A percentile compares a stretch with the other conserved stretches of the same genome.
These are phyloP conservation scores for Scutellaria galericulata DNA, from an alignment of 257 asterid species.

Conservation along the genomic window DNA sequence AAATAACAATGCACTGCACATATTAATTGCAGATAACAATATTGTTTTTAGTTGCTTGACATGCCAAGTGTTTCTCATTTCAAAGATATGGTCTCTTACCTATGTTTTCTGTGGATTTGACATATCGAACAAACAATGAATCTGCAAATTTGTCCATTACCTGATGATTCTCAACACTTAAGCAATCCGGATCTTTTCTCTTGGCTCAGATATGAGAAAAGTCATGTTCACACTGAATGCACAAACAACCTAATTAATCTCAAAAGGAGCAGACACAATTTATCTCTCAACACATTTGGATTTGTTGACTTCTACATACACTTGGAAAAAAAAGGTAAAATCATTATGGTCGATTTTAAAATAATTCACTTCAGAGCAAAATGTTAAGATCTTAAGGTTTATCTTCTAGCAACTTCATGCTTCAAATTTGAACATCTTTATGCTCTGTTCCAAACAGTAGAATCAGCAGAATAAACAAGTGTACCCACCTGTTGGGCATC, in stretches of 20 bases:
- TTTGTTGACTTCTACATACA: not conserved
- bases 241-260: slow-evolving; percentile 2
- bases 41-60: slow-evolving; percentile 9
- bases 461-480: slow-evolving; percentile 22
- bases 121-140: slow-evolving; percentile 8
- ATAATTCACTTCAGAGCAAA: not conserved
- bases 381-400: not conserved
- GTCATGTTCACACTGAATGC: not conserved
- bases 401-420: slow-evolving; percentile 21
- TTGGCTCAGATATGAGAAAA: not conserved
- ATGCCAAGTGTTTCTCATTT: slow-evolving; percentile 6
- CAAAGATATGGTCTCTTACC: slow-evolving; percentile 12
- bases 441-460: not conserved
- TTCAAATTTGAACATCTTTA: slow-evolving; percentile 11
- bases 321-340: not conserved
- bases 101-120: slow-evolving; percentile 2
- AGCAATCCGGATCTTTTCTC: slow-evolving; percentile 1
- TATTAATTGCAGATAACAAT: slow-evolving; percentile 23
- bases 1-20: slow-evolving; percentile 15
- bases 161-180: not conserved
- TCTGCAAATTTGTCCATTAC: not conserved
- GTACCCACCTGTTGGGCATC: slow-evolving; percentile 27
- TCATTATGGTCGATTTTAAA: no score
- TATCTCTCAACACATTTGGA: not conserved
- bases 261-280: not conserved